A percentile compares a stretch with the other conserved stretches of the same genome.
These are phyloP conservation scores for Petunia secreta DNA, from an alignment of 257 asterid species.

Conservation along the genomic window DNA sequence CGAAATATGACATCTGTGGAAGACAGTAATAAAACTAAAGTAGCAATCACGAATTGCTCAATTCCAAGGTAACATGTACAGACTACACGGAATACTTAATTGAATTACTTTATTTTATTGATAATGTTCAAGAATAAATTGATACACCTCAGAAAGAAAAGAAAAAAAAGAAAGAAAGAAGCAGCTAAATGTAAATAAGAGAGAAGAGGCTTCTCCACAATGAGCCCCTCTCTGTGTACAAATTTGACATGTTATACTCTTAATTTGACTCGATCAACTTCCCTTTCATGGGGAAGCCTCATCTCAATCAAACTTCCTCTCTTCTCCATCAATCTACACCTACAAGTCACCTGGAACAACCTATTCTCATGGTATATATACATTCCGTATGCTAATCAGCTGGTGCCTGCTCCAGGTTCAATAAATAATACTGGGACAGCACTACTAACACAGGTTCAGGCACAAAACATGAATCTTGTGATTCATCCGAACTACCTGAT, in stretches of 20 bases:
- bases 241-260: neutral
- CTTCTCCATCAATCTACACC: constrained; percentile 1
- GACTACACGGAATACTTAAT: neutral
- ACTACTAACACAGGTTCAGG: neutral
- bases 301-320: constrained; percentile 8
- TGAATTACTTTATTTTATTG: constrained; percentile 11
- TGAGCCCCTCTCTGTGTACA: constrained; percentile 11
- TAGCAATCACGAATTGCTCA: neutral
- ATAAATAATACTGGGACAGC: constrained; percentile 23
- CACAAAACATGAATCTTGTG: neutral
- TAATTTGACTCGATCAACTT: constrained; percentile 5
- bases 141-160: neutral
- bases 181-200: neutral
- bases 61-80: neutral
- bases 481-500: constrained; percentile 34
- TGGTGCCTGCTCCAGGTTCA: constrained; percentile 26
- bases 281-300: constrained; percentile 15
- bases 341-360: constrained; percentile 21
- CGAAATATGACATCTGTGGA: too few species aligned
- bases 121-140: neutral
- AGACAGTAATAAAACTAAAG: neutral
- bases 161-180: neutral
- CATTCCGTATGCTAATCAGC: neutral
- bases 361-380: constrained; percentile 22
- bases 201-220: neutral